These are phyloP conservation scores for Microsporum audouinii DNA, from an alignment of 2,329 filamentous ascomycete genomes.

Conservation along the genomic window DNA sequence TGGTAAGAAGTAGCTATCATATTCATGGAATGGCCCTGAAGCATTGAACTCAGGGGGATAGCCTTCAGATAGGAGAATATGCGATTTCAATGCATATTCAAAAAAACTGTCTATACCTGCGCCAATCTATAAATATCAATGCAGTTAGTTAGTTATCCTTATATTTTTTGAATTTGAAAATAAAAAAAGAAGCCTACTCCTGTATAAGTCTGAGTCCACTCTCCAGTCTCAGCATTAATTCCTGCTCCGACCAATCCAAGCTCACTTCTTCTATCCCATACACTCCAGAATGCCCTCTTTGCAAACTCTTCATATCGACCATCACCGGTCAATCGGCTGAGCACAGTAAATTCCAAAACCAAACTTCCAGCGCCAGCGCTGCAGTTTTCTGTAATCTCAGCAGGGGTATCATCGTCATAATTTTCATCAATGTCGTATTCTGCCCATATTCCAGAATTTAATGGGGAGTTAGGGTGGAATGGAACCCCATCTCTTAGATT, in stretches of 20 bases:
- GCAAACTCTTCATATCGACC: slow-evolving; percentile 76
- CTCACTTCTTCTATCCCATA: slow-evolving; percentile 78
- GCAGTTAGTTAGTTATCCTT: not conserved
- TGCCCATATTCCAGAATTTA: slow-evolving; percentile 42
- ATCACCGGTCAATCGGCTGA: slow-evolving; percentile 81
- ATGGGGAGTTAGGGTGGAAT: slow-evolving; percentile 77
- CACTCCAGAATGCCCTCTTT: slow-evolving; percentile 90
- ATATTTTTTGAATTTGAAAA: not conserved
- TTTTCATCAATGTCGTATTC: slow-evolving; percentile 9
- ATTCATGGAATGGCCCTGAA: slow-evolving; percentile 37
- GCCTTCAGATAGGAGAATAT: slow-evolving; percentile 76
- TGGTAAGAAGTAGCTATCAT: slow-evolving; percentile 54
- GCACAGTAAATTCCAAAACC: slow-evolving; percentile 80
- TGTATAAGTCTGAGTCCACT: slow-evolving; percentile 81
- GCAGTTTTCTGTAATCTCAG: slow-evolving; percentile 88
- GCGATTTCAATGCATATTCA: slow-evolving; percentile 91
- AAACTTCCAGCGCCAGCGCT: slow-evolving; percentile 93
- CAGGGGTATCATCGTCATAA: slow-evolving; percentile 23
- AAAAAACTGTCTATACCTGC: slow-evolving; percentile 98
- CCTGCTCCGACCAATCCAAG: slow-evolving; percentile 83
- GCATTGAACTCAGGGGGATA: slow-evolving; percentile 27
- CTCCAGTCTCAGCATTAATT: slow-evolving; percentile 80
- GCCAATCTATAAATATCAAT: slow-evolving; percentile 49
- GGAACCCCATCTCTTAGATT: slow-evolving; percentile 85
- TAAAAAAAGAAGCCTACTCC: slow-evolving; percentile 38